phyloP scores from a whole-genome alignment of 2,329 filamentous ascomycete genomes.

The Chalaropsis ovoidea region DNA sequence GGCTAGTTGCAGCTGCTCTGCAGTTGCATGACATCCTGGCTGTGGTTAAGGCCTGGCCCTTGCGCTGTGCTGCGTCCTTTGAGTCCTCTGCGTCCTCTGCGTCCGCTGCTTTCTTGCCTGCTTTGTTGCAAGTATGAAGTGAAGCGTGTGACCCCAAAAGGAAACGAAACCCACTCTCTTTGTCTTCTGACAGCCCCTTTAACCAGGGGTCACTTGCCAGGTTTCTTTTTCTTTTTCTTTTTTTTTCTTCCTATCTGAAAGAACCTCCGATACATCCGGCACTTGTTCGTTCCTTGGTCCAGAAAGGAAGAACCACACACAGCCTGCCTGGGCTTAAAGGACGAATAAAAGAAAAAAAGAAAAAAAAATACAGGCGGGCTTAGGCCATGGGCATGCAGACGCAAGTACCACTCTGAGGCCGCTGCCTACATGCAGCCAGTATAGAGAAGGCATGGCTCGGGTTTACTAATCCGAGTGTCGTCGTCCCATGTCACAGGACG shows the following conservation, averaged over 20 bases:
- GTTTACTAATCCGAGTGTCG: constrained; percentile 18
- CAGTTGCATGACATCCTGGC: background rate
- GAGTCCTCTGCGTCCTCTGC: no score
- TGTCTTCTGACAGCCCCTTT: constrained; percentile 15
- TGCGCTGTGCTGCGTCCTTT: background rate
- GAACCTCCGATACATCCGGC: constrained; percentile 2
- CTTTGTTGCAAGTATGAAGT: no score
- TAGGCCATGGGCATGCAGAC: background rate
- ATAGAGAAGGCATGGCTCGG: constrained; percentile 15
- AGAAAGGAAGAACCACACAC: background rate
- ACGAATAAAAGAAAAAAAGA: background rate
- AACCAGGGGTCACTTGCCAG: background rate
- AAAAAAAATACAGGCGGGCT: background rate
- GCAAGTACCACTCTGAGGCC: constrained; percentile 1
- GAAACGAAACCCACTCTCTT: constrained; percentile 3
- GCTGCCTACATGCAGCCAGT: background rate
- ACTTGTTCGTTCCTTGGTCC: background rate
- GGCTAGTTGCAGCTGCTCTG: background rate
- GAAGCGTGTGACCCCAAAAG: background rate
- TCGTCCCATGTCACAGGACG: constrained; percentile 11
- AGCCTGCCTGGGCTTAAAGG: no score
- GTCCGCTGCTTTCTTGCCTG: background rate
- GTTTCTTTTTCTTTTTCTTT: background rate
- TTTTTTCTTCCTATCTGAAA: background rate
- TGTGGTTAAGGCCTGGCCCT: constrained; percentile 10